Conservation (phyloP, 208 protist genomes). For the Phytomonas francai region DNA sequence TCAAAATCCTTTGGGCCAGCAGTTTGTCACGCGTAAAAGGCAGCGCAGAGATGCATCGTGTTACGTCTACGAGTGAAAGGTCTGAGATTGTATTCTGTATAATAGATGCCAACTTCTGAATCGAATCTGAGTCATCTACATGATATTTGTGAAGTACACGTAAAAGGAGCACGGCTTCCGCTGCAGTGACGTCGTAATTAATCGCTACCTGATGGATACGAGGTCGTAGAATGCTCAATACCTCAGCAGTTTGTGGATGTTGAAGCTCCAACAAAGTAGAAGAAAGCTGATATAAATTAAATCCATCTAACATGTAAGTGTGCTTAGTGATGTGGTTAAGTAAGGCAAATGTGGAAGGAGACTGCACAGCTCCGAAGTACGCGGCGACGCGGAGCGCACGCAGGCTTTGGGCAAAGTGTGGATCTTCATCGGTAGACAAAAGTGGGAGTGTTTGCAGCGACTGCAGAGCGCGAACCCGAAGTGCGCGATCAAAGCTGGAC, state of each 20-base stretch:
- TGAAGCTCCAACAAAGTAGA: conserved; percentile 28
- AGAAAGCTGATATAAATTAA: conserved; percentile 32
- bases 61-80: conserved; percentile 18
- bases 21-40: conserved; percentile 10
- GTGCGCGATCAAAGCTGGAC: conserved; percentile 34
- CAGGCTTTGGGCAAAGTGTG: conserved; percentile 40
- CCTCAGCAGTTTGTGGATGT: conserved; percentile 48
- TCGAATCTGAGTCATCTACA: conserved; percentile 23
- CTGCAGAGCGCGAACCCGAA: conserved; percentile 29
- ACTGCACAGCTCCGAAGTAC: conserved; percentile 41
- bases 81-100: conserved; percentile 25
- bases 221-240: conserved; percentile 46
- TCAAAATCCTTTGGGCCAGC: conserved; percentile 21
- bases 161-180: conserved; percentile 38
- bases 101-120: conserved; percentile 18
- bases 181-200: conserved; percentile 29
- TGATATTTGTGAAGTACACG: conserved; percentile 19
- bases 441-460: conserved; percentile 61
- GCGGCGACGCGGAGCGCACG: conserved; percentile 45
- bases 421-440: conserved; percentile 62
- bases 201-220: conserved; percentile 38
- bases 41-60: conserved; percentile 16
- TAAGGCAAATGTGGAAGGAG: conserved; percentile 47
- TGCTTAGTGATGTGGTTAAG: conserved; percentile 73
- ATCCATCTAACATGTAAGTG: conserved; percentile 60